Evolutionary conservation across 306 rosid species (phyloP).

Genomic region (Malus sieversii): DNA sequence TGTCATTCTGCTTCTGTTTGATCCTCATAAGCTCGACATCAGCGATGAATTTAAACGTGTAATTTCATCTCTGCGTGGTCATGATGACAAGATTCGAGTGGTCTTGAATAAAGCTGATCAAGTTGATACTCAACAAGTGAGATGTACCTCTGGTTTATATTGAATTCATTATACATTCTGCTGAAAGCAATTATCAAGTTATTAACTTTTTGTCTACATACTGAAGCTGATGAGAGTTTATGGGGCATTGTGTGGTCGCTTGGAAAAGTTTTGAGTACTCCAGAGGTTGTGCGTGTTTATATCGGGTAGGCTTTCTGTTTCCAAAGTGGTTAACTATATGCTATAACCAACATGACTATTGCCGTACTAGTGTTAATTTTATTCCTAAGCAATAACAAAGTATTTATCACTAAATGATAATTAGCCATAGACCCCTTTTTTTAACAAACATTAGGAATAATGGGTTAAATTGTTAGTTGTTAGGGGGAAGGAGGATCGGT

Average conservation of each 20-base stretch:
- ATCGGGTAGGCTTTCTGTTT: constrained; percentile 51
- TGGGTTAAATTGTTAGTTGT: too few species aligned
- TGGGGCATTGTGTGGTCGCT: constrained; percentile 98
- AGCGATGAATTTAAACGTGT: constrained; percentile 93
- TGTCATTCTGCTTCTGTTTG: constrained; percentile 82
- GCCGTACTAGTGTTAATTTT: too few species aligned
- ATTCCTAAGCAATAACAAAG: too few species aligned
- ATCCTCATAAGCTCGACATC: constrained; percentile 91
- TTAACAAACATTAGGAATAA: too few species aligned
- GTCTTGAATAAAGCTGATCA: constrained; percentile 93
- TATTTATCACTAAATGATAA: too few species aligned
- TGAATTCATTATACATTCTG: not conserved
- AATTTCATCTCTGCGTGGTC: constrained; percentile 68
- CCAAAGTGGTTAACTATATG: not conserved
- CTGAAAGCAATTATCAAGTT: not conserved
- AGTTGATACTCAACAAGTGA: constrained; percentile 94
- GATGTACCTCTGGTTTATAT: not conserved
- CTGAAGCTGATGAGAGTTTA: constrained; percentile 93
- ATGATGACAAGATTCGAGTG: constrained; percentile 94
- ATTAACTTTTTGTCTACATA: not conserved
- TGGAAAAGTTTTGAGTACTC: constrained; percentile 81
- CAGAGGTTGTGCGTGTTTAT: constrained; percentile 87
- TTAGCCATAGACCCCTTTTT: too few species aligned
- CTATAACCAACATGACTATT: too few species aligned
- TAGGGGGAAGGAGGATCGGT: too few species aligned